Percentiles rank a stretch among this genome's conserved stretches.
Evolutionary conservation across 306 rosid species (phyloP).

Genomic region (Pterocarpus santalinus): DNA sequence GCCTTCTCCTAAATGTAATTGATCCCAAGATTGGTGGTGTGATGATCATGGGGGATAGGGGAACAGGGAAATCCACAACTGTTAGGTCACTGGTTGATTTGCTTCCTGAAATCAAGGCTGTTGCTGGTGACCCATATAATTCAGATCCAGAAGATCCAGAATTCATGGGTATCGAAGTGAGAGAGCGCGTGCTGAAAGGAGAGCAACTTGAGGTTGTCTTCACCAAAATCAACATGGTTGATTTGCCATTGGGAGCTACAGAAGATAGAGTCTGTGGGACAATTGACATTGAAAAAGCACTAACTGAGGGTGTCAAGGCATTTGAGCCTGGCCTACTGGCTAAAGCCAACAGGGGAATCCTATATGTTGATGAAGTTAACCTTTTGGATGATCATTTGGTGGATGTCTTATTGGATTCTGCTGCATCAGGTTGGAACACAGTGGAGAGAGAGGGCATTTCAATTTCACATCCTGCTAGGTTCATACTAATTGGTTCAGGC

Average conservation of each 20-base stretch:
- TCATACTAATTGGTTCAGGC: conserved; percentile 92
- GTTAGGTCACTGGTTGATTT: conserved; percentile 91
- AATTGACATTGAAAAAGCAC: conserved; percentile 95
- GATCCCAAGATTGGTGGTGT: conserved; percentile 98
- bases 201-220: conserved; percentile 66
- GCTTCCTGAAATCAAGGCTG: conserved; percentile 90
- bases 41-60: conserved; percentile 98
- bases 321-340: conserved; percentile 96
- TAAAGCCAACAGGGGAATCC: conserved; percentile 95
- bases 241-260: conserved; percentile 94
- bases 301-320: conserved; percentile 94
- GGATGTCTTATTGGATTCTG: conserved; percentile 93
- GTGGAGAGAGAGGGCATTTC: conserved; percentile 98
- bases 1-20: conserved; percentile 91
- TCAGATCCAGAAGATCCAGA: conserved; percentile 97
- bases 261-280: conserved; percentile 98
- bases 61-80: conserved; percentile 92
- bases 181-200: conserved; percentile 73
- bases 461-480: conserved; percentile 93
- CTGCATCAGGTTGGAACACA: conserved; percentile 99
- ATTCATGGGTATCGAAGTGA: conserved; percentile 86
- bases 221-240: conserved; percentile 95
- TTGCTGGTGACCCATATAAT: conserved; percentile 89
- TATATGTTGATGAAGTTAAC: conserved; percentile 94
- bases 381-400: conserved; percentile 96